Evolutionary conservation across 495 filamentous ascomycete species (phyloP), one percentile per base, ranked within the genome.

Genomic region (Hypoxylon cercidicola): DNA sequence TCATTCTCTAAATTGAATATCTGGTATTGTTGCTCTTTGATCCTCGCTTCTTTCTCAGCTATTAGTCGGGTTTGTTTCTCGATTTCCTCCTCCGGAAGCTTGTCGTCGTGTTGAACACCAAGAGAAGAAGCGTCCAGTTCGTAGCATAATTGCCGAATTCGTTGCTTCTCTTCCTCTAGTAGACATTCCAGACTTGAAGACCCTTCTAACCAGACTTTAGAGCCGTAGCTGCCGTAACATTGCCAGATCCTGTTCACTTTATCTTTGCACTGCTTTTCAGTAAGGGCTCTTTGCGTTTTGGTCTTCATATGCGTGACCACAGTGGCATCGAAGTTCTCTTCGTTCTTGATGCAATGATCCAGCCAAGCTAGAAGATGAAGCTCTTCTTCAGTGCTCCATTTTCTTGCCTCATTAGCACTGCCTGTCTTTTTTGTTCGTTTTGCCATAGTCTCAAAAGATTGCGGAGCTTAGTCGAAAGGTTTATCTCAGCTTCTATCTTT

Each of bases 1-100:
- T 41, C 39, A 4, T 41, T 16, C 39, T 41, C 39, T n/a, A 41
- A 41, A 41, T 8, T 6, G 39, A 41, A 41, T 41, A 41, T 41
- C 39, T 41, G 13, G n/a, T 41, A 16, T 16, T 41, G 39, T 8
- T 41, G 39, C n/a, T 12, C 39, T 41, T 41, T 41, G 12, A 41
- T 41, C 15, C 15, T 41, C 39, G 39, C 39, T 41, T 41, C 39
- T n/a, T 41, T 41, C 15, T 41, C 39, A 41, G 39, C 39, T 16
- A 41, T n/a, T 16, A 41, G 39, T 16, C 15, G 39, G 5, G 39
- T 16, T n/a, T 41, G 39, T 41, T 41, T 41, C 16, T 41, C 39
- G n/a, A 15, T 41, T 15, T 41, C 39, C n/a, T 16, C n/a, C 15
- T 6, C 39, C 15, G n/a, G 12, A 41, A 16, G 39, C n/a, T 16